phyloP scores from a whole-genome alignment of 768 basidiomycete species.

The Coprinopsis strossmayeri region DNA sequence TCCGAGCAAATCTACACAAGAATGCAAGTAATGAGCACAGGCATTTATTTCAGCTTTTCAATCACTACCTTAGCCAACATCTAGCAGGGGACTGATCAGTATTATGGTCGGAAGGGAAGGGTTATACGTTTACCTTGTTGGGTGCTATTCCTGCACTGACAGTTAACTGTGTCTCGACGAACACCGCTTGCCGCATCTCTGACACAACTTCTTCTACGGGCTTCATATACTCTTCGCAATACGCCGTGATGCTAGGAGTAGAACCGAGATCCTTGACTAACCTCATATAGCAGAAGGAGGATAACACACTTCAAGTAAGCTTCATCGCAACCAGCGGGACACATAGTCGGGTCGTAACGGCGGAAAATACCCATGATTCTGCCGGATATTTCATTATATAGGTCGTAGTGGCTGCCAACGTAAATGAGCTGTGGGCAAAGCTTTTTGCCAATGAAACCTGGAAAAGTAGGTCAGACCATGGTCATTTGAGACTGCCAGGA shows the following conservation, averaged over 20 bases:
- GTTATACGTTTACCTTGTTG: conserved; percentile 60
- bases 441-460: conserved; percentile 89
- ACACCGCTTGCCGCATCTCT: conserved; percentile 68
- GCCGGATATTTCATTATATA: conserved; percentile 65
- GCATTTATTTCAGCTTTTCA: no score
- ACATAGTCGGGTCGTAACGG: conserved; percentile 74
- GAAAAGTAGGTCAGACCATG: no score
- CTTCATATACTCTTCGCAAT: conserved; percentile 64
- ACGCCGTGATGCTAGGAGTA: conserved; percentile 64
- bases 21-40: not conserved
- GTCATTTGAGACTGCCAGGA: no score
- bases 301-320: conserved; percentile 78
- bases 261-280: not conserved
- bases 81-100: conserved; percentile 30
- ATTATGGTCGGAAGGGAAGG: not conserved
- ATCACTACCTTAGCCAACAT: conserved; percentile 82
- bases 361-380: conserved; percentile 65
- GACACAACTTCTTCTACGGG: conserved; percentile 69
- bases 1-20: conserved; percentile 80
- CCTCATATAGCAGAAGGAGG: conserved; percentile 2
- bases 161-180: conserved; percentile 76
- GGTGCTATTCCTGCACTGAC: conserved; percentile 95
- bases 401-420: conserved; percentile 47
- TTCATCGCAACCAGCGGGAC: conserved; percentile 78
- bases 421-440: conserved; percentile 86